phyloP scores from a whole-genome alignment of 139 green algal species.

The Marvania coccoides region DNA sequence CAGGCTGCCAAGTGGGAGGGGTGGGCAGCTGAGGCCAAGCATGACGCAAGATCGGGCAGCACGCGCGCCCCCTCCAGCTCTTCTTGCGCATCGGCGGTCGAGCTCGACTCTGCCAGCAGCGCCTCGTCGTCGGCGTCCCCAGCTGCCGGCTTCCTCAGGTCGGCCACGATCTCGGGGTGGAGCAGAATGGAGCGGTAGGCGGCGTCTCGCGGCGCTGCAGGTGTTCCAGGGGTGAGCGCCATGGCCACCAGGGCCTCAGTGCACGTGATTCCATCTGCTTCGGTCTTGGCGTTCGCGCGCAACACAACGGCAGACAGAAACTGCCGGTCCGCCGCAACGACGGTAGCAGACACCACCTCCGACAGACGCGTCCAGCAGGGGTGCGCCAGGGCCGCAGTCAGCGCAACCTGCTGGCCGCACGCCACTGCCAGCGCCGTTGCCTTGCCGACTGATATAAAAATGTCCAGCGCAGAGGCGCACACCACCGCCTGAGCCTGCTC shows the following conservation, averaged over 20 bases:
- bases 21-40: not conserved
- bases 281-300: not conserved
- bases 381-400: not conserved
- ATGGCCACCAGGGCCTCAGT: conserved; percentile 19
- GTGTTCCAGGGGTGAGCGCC: not conserved
- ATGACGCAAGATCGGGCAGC: not conserved
- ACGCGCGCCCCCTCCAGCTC: not conserved
- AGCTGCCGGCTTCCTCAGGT: conserved; percentile 27
- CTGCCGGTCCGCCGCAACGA: not conserved
- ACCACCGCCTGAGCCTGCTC: conserved; percentile 1
- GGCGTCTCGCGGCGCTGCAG: not conserved
- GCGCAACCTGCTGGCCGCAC: too few species aligned
- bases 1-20: conserved; percentile 17
- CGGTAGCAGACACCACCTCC: not conserved
- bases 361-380: conserved; percentile 12
- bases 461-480: conserved; percentile 11
- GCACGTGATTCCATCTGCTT: not conserved
- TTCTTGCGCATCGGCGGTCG: not conserved
- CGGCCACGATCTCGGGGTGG: conserved; percentile 21
- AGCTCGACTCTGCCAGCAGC: conserved; percentile 1
- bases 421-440: not conserved
- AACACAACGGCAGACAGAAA: conserved; percentile 12
- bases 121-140: conserved; percentile 1
- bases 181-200: conserved; percentile 32
- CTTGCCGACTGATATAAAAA: conserved; percentile 6